Evolutionary conservation across 208 protist genomes (phyloP).

Genomic region (Leishmania aethiopica): DNA sequence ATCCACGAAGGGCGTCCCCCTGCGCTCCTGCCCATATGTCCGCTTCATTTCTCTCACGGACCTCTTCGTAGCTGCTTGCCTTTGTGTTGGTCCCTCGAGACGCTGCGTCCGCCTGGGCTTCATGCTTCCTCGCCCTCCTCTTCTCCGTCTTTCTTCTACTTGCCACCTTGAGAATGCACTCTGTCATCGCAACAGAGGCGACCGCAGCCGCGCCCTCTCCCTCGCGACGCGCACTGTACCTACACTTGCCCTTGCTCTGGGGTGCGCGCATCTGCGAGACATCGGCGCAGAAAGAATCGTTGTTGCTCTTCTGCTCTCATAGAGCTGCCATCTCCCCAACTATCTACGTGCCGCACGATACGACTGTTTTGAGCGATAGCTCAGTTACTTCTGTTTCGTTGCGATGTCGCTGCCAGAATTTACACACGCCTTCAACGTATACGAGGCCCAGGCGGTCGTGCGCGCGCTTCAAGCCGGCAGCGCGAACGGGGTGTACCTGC

Average conservation of each 20-base stretch:
- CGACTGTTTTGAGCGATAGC: not conserved
- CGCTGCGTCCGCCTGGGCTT: not conserved
- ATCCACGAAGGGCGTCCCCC: not conserved
- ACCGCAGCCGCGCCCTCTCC: not conserved
- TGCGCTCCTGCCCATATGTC: not conserved
- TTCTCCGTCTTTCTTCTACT: not conserved
- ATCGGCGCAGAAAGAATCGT: not conserved
- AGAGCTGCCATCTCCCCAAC: not conserved
- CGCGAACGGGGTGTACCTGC: slow-evolving; percentile 42
- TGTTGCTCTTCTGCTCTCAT: not conserved
- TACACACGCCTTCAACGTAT: slow-evolving; percentile 39
- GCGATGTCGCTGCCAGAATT: slow-evolving; percentile 33
- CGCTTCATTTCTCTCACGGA: too few species aligned
- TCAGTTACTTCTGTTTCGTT: not conserved
- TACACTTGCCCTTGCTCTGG: not conserved
- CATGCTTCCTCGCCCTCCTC: not conserved
- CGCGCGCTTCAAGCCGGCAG: slow-evolving; percentile 47
- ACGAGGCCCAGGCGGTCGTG: slow-evolving; percentile 63
- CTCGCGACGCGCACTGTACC: not conserved
- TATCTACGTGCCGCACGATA: not conserved
- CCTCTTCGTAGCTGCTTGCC: not conserved
- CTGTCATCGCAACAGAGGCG: not conserved
- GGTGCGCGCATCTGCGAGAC: not conserved
- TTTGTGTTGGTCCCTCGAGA: not conserved
- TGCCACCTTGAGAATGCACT: not conserved